These are phyloP conservation scores for Hyphopichia khmerensis DNA, from an alignment of 1,139 yeast genomes.

Conservation along the genomic window DNA sequence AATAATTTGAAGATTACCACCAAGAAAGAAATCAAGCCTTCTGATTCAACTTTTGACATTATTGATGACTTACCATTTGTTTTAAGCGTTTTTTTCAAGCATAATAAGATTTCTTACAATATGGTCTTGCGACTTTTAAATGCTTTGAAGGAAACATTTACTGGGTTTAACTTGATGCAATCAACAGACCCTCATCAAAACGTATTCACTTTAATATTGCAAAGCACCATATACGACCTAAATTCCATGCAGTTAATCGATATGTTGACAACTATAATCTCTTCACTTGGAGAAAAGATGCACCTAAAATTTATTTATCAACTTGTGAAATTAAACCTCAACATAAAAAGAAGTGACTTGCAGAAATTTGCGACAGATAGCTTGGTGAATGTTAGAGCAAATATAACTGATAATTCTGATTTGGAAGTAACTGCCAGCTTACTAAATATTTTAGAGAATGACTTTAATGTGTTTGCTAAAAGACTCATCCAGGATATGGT, in stretches of 20 bases:
- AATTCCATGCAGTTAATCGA: neutral
- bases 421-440: conserved; percentile 24
- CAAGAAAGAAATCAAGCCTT: conserved; percentile 27
- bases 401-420: conserved; percentile 18
- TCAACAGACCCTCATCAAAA: neutral
- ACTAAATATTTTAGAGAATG: conserved; percentile 19
- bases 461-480: conserved; percentile 30
- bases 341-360: conserved; percentile 10
- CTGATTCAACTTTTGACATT: conserved; percentile 30
- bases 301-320: conserved; percentile 19
- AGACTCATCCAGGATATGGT: conserved; percentile 36
- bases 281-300: conserved; percentile 23
- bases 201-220: neutral
- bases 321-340: conserved; percentile 10
- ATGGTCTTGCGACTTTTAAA: conserved; percentile 17
- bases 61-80: conserved; percentile 30
- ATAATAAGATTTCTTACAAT: conserved; percentile 16
- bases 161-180: conserved; percentile 16
- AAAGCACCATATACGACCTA: neutral
- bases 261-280: conserved; percentile 9
- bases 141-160: conserved; percentile 32
- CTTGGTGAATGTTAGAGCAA: conserved; percentile 16
- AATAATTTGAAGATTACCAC: conserved; percentile 24
- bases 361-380: conserved; percentile 15
- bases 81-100: conserved; percentile 20